A percentile compares a stretch with the other conserved stretches of the same genome.
These are phyloP conservation scores for Coniochaeta sp. DNA, from an alignment of 2,329 filamentous ascomycete species.

Conservation along the genomic window DNA sequence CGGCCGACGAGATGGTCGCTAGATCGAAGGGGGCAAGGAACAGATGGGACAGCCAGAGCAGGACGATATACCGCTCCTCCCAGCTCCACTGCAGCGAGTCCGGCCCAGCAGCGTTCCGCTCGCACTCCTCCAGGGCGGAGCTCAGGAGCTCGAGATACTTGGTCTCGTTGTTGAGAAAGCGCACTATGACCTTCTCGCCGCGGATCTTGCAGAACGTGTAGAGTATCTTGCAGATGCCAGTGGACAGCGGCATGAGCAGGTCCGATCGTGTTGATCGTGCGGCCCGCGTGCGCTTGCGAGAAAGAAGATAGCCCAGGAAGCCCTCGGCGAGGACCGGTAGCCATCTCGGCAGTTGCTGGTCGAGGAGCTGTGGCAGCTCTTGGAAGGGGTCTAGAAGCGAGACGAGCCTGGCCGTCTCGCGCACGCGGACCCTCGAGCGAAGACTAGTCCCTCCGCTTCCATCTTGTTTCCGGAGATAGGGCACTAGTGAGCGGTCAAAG, in stretches of 20 bases:
- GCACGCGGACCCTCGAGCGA: slow-evolving; percentile 11
- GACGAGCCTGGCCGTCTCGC: slow-evolving; percentile 15
- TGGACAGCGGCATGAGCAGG: slow-evolving; percentile 49
- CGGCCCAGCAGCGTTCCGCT: slow-evolving; percentile 19
- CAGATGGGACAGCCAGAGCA: slow-evolving; percentile 82
- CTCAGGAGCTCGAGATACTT: slow-evolving; percentile 77
- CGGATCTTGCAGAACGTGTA: slow-evolving; percentile 93
- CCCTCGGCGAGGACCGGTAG: slow-evolving; percentile 68
- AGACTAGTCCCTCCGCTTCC: slow-evolving; percentile 11
- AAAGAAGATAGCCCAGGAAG: slow-evolving; percentile 61
- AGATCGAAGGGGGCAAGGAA: slow-evolving; percentile 86
- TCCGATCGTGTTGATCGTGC: slow-evolving; percentile 18
- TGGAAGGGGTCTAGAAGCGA: slow-evolving; percentile 77
- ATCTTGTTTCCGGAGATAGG: slow-evolving; percentile 46
- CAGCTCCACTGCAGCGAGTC: slow-evolving; percentile 50
- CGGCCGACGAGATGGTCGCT: slow-evolving; percentile 67
- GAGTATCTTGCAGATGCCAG: slow-evolving; percentile 70
- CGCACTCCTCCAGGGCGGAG: slow-evolving; percentile 60
- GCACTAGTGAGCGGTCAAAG: slow-evolving; percentile 44
- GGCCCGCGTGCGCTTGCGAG: slow-evolving; percentile 31
- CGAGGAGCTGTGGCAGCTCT: slow-evolving; percentile 88
- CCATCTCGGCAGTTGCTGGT: slow-evolving; percentile 71
- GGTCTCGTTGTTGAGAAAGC: slow-evolving; percentile 87
- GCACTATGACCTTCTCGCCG: slow-evolving; percentile 84
- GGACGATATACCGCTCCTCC: slow-evolving; percentile 82